phyloP scores from a whole-genome alignment of 495 filamentous ascomycete species.

The Aspergillus heteromorphus region DNA sequence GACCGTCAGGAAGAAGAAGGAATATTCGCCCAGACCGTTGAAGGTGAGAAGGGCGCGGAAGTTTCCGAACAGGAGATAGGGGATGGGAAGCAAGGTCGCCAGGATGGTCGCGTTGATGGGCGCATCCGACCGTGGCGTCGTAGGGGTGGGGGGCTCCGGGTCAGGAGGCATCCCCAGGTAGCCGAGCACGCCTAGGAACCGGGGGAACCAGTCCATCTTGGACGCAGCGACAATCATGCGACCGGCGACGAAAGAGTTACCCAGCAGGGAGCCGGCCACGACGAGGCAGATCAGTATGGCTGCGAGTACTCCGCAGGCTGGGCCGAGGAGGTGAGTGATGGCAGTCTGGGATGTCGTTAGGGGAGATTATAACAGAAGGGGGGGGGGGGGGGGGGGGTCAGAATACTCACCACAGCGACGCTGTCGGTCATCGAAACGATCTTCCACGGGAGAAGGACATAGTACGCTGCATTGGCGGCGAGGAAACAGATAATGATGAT shows the following conservation, averaged over 20 bases:
- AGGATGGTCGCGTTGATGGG: conserved; percentile 18
- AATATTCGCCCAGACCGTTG: conserved; percentile 17
- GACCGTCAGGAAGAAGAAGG: conserved; percentile 18
- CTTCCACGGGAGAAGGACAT: conserved; percentile 18
- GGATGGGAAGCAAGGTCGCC: conserved; percentile 9
- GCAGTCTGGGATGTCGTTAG: conserved; percentile 8
- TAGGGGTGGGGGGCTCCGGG: background rate
- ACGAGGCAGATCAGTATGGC: conserved; percentile 14
- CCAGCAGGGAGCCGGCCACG: conserved; percentile 17
- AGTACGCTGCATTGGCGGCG: conserved; percentile 16
- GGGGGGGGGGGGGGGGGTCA: too few species aligned
- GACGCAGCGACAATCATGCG: conserved; percentile 18
- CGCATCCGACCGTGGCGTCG: conserved; percentile 6
- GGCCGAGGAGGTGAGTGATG: conserved; percentile 13
- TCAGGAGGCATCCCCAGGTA: conserved; percentile 1
- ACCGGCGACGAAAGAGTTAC: conserved; percentile 17
- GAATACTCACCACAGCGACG: conserved; percentile 16
- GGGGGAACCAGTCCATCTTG: conserved; percentile 18
- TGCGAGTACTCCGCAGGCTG: conserved; percentile 9
- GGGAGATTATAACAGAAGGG: background rate
- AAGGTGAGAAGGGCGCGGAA: conserved; percentile 19
- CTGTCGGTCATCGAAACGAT: conserved; percentile 17
- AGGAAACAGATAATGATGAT: conserved; percentile 16
- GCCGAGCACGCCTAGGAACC: conserved; percentile 11
- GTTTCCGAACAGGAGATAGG: conserved; percentile 17